phyloP scores from a whole-genome alignment of 2,329 filamentous ascomycete species.

The Hypomyces rosellus region DNA sequence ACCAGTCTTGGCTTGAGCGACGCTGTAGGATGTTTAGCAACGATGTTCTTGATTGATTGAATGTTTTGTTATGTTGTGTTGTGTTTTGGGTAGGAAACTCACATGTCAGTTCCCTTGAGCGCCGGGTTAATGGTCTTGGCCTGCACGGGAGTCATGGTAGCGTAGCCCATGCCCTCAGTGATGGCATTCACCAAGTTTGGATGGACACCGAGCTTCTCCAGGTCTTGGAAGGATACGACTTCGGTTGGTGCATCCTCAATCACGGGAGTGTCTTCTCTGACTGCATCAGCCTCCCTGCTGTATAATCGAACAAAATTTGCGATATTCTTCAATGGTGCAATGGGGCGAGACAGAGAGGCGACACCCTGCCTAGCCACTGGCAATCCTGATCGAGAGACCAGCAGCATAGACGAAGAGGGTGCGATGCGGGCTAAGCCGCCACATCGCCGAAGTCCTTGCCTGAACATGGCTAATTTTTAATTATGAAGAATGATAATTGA shows the following conservation, averaged over 20 bases:
- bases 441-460: slow-evolving; percentile 34
- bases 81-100: slow-evolving; percentile 31
- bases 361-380: slow-evolving; percentile 18
- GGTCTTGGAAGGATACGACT: slow-evolving; percentile 38
- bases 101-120: slow-evolving; percentile 77
- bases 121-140: slow-evolving; percentile 73
- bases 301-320: slow-evolving; percentile 28
- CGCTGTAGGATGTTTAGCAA: slow-evolving; percentile 37
- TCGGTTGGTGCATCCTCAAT: slow-evolving; percentile 10
- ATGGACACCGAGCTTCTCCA: slow-evolving; percentile 49
- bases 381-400: slow-evolving; percentile 22
- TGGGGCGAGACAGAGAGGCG: slow-evolving; percentile 15
- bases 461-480: slow-evolving; percentile 23
- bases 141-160: slow-evolving; percentile 90
- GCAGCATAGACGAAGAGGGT: slow-evolving; percentile 22
- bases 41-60: background rate
- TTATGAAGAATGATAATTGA: background rate
- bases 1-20: slow-evolving; percentile 94
- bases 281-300: slow-evolving; percentile 32
- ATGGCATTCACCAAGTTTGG: slow-evolving; percentile 61
- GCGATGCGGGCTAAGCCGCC: slow-evolving; percentile 29
- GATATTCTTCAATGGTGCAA: slow-evolving; percentile 17
- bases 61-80: background rate
- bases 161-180: slow-evolving; percentile 65
- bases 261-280: slow-evolving; percentile 14